Evolutionary conservation across 495 filamentous ascomycete genomes (phyloP).

Genomic region (Gamarada debralockiae): DNA sequence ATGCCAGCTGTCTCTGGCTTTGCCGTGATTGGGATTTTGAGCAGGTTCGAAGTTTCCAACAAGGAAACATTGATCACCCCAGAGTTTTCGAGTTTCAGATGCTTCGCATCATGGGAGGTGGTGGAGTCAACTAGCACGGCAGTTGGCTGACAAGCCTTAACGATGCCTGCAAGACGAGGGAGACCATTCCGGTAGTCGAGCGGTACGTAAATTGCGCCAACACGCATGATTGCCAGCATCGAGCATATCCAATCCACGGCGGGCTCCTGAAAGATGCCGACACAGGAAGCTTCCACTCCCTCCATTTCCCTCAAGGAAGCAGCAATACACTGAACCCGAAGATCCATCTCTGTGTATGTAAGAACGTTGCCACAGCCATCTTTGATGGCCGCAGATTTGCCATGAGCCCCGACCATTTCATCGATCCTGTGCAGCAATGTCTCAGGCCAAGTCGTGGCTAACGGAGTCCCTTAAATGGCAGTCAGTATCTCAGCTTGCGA

Average conservation of each 20-base stretch:
- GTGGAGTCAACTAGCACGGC: constrained; percentile 11
- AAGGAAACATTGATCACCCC: too few species aligned
- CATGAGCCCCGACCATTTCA: neutral
- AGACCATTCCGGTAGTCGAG: constrained; percentile 38
- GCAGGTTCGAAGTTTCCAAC: too few species aligned
- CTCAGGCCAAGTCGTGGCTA: constrained; percentile 25
- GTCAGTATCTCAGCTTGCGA: neutral
- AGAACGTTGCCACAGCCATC: neutral
- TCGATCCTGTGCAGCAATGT: constrained; percentile 35
- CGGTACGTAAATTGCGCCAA: constrained; percentile 48
- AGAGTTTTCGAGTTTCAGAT: too few species aligned
- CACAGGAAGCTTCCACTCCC: neutral
- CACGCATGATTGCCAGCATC: constrained; percentile 44
- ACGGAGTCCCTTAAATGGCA: constrained; percentile 5
- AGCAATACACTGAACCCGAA: constrained; percentile 2
- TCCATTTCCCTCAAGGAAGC: neutral
- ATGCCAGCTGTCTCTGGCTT: neutral
- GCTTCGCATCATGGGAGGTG: neutral
- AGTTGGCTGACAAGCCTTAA: neutral
- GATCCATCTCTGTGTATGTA: neutral
- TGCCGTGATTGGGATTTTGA: neutral
- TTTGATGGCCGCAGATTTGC: neutral
- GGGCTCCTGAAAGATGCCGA: constrained; percentile 32
- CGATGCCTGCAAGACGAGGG: constrained; percentile 13
- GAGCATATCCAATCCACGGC: constrained; percentile 42